These are phyloP conservation scores for Trematosphaeria pertusa DNA, from an alignment of 2,329 filamentous ascomycete species.

Conservation along the genomic window DNA sequence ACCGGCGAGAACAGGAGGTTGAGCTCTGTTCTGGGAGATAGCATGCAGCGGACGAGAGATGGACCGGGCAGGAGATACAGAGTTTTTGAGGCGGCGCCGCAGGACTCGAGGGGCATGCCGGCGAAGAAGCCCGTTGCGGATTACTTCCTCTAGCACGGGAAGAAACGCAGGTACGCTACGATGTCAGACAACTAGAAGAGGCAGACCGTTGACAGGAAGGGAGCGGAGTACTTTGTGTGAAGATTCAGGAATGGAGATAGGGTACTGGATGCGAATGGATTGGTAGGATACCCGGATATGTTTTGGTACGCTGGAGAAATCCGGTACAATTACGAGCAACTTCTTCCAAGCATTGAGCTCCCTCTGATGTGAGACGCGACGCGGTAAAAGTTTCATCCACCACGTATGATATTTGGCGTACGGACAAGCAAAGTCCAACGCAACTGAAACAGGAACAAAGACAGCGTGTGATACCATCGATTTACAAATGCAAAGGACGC, in stretches of 20 bases:
- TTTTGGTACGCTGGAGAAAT: neutral
- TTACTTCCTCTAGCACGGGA: slow-evolving; percentile 76
- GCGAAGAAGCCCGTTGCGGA: slow-evolving; percentile 98
- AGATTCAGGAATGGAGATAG: neutral
- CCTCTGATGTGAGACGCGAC: too few relatives aligned
- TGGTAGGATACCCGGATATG: slow-evolving; percentile 11
- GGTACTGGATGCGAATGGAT: neutral
- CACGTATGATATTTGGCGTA: too few relatives aligned
- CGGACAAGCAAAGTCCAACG: too few relatives aligned
- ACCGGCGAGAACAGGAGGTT: slow-evolving; percentile 38
- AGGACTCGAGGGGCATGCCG: slow-evolving; percentile 96
- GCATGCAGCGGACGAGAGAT: slow-evolving; percentile 53
- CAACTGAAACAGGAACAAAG: too few relatives aligned
- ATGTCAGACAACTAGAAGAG: neutral
- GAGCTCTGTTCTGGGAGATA: slow-evolving; percentile 49
- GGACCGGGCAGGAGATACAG: slow-evolving; percentile 90
- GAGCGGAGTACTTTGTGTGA: slow-evolving; percentile 9
- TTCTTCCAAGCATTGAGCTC: too few relatives aligned
- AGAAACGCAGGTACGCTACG: neutral
- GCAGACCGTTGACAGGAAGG: neutral
- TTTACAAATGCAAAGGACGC: too few relatives aligned
- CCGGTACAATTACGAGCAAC: neutral
- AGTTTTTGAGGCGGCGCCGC: slow-evolving; percentile 95
- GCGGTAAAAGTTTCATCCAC: too few relatives aligned
- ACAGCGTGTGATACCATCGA: too few relatives aligned